Evolutionary conservation across 2,329 filamentous ascomycete genomes (phyloP).

Genomic region (Phaeosphaeria sp.): DNA sequence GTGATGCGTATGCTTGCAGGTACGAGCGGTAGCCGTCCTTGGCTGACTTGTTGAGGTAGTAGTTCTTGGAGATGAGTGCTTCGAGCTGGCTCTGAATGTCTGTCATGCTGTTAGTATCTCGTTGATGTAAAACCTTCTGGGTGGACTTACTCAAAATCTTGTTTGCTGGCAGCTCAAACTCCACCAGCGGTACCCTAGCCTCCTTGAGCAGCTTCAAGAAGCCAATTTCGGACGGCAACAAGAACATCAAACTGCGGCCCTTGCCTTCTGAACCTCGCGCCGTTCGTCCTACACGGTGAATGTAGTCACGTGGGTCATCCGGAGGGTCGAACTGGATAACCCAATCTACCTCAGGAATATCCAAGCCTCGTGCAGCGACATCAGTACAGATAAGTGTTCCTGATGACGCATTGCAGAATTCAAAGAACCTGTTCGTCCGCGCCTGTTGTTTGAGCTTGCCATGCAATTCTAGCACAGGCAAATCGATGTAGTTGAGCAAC

Average conservation of each 20-base stretch:
- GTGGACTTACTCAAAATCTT: conserved; percentile 70
- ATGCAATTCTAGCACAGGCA: conserved; percentile 84
- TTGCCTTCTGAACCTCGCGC: conserved; percentile 83
- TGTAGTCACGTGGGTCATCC: conserved; percentile 75
- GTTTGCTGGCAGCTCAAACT: conserved; percentile 92
- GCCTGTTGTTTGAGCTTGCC: conserved; percentile 98
- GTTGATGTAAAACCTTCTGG: neutral
- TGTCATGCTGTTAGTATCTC: conserved; percentile 7
- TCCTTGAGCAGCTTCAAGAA: conserved; percentile 92
- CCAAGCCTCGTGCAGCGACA: conserved; percentile 90
- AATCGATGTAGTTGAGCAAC: conserved; percentile 94
- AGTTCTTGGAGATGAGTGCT: conserved; percentile 92
- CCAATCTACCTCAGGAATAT: conserved; percentile 96
- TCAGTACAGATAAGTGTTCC: conserved; percentile 96
- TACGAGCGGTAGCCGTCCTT: conserved; percentile 85
- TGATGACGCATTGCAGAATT: conserved; percentile 84
- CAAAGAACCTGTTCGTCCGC: conserved; percentile 98
- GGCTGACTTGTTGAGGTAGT: conserved; percentile 89
- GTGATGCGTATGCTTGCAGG: conserved; percentile 91
- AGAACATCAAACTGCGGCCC: conserved; percentile 89
- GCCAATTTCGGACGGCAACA: conserved; percentile 89
- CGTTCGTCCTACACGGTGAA: conserved; percentile 91
- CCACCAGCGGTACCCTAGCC: conserved; percentile 88
- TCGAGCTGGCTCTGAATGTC: conserved; percentile 79
- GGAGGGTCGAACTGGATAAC: conserved; percentile 91